Percentiles rank a stretch among this genome's conserved stretches.
Conservation (phyloP, 106 monocot species). For the Dendrobium chrysotoxum region DNA sequence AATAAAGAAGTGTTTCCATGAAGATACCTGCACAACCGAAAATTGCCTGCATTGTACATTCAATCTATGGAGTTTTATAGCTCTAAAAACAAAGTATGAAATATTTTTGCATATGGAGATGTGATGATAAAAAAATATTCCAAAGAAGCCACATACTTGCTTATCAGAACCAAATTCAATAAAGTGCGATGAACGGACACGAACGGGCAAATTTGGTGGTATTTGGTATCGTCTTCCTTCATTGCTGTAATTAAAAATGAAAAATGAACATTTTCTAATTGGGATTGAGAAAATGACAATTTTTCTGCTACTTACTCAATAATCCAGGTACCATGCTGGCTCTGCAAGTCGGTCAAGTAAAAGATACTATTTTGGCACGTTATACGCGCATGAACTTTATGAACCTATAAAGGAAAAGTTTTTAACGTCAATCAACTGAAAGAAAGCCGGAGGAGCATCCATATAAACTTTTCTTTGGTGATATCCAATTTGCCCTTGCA, state of each 20-base stretch:
- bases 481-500: too few relatives aligned
- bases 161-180: conserved; percentile 88
- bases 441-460: background rate
- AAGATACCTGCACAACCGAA: too few relatives aligned
- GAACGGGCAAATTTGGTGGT: conserved; percentile 63
- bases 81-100: too few relatives aligned
- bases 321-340: conserved; percentile 89
- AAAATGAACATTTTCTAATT: background rate
- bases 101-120: too few relatives aligned
- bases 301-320: conserved; percentile 48
- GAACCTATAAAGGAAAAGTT: conserved; percentile 35
- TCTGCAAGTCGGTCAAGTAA: conserved; percentile 78
- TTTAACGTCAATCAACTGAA: background rate
- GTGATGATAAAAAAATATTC: too few relatives aligned
- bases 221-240: conserved; percentile 68
- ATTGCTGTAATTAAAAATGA: conserved; percentile 32
- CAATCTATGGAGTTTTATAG: too few relatives aligned
- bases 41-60: too few relatives aligned
- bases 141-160: conserved; percentile 31
- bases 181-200: conserved; percentile 63
- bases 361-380: conserved; percentile 75
- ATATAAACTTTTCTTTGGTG: background rate
- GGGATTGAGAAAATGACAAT: background rate
- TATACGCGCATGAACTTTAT: conserved; percentile 63
- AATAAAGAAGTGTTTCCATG: too few relatives aligned